These are phyloP conservation scores for Zea luxurians DNA, from an alignment of 176 grass and related monocot species.

Conservation along the genomic window DNA sequence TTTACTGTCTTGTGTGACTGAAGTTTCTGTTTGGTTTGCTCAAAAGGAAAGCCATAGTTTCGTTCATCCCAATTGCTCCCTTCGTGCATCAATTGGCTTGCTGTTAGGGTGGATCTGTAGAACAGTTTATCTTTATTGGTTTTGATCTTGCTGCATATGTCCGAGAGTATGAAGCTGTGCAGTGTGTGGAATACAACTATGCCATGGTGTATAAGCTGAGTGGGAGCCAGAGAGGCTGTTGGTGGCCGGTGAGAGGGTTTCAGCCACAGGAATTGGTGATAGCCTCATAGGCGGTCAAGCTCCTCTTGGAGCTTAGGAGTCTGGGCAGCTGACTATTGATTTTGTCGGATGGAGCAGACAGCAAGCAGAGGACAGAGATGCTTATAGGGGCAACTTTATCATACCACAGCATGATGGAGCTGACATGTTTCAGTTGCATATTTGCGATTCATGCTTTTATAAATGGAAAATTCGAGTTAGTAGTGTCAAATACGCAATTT, in stretches of 20 bases:
- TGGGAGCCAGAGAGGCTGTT: not conserved
- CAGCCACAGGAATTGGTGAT: not conserved
- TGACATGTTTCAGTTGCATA: not conserved
- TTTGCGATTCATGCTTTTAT: not conserved
- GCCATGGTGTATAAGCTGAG: not conserved
- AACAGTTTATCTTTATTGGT: not conserved
- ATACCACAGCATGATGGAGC: not conserved
- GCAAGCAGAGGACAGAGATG: not conserved
- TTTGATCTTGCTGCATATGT: not conserved
- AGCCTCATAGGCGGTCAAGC: not conserved
- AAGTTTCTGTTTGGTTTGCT: not conserved
- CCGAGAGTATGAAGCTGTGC: not conserved
- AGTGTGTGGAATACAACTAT: not conserved
- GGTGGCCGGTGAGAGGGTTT: not conserved
- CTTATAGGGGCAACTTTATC: not conserved
- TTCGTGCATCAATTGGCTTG: not conserved
- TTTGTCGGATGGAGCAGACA: not conserved
- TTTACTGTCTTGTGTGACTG: not conserved
- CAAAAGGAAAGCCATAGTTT: not conserved
- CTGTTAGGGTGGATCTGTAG: not conserved
- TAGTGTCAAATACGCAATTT: not conserved
- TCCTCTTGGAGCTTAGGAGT: not conserved
- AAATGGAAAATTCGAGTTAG: not conserved
- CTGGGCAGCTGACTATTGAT: not conserved
- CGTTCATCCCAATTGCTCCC: not conserved